These are phyloP conservation scores for Lophium mytilinum DNA, from an alignment of 495 filamentous ascomycete species.

Conservation along the genomic window DNA sequence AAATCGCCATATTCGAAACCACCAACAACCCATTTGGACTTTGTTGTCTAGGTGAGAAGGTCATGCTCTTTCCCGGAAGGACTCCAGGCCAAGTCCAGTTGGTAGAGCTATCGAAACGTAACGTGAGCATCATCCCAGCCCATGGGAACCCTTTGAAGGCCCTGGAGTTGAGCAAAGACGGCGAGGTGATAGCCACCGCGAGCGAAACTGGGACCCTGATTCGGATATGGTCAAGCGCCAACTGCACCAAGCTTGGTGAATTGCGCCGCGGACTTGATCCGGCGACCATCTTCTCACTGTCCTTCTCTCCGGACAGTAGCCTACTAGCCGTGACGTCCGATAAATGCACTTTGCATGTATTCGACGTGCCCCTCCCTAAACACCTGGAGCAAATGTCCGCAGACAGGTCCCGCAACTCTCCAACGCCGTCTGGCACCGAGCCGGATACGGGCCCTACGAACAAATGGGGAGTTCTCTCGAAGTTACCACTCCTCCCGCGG, in stretches of 20 bases:
- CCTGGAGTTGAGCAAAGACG: conserved; percentile 72
- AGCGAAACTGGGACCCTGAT: conserved; percentile 87
- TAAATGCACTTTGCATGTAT: conserved; percentile 90
- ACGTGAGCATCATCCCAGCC: conserved; percentile 89
- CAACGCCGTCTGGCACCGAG: not conserved
- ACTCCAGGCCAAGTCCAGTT: conserved; percentile 87
- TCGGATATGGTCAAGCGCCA: conserved; percentile 69
- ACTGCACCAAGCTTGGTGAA: conserved; percentile 71
- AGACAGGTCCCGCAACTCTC: not conserved
- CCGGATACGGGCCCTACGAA: conserved; percentile 11
- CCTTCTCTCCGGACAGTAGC: conserved; percentile 71
- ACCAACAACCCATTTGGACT: conserved; percentile 78
- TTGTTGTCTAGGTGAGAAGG: conserved; percentile 63
- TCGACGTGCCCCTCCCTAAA: conserved; percentile 52
- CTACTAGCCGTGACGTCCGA: conserved; percentile 91
- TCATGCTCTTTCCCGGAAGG: conserved; percentile 74
- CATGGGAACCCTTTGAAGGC: conserved; percentile 72
- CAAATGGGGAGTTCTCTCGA: conserved; percentile 75
- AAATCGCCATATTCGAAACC: conserved; percentile 72
- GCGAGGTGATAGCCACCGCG: conserved; percentile 78
- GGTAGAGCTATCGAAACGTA: conserved; percentile 70
- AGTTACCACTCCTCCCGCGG: conserved; percentile 68
- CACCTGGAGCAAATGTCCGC: not conserved
- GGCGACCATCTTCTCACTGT: conserved; percentile 76
- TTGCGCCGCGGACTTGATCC: conserved; percentile 82